Evolutionary conservation across 805 yeast species (phyloP), one percentile per base, ranked within the genome.

Genomic region (Kockiozyma suomiensis): DNA sequence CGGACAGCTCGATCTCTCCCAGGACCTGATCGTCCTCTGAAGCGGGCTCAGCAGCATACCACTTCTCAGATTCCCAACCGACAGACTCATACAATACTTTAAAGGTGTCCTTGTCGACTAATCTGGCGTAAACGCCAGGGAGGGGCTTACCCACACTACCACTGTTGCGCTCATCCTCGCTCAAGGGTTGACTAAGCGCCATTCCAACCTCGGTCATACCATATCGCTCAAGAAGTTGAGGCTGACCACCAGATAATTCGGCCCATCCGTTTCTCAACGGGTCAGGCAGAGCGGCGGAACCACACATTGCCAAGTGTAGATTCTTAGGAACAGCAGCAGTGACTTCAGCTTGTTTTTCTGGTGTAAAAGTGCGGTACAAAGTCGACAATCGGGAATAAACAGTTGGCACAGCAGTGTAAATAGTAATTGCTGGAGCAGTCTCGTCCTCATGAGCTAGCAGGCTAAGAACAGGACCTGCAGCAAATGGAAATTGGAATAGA

Each of bases 1-100:
- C 87, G 23, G 82, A 68, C 17, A 83, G 69, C 66, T 80, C 73
- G 46, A 83, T 69, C 65, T 83, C 87, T n/a, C 86, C 86, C 19
- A 74, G 46, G 3, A 61, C 49, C 35, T 65, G 60, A 25, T 58
- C 53, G 25, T 56, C 67, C 26, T 23, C 64, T 5, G 42, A 52
- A 53, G 54, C 13, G n/a, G 66, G 58, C 63, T 61, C 23, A 62
- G 48, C 21, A 43, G 64, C 8, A 38, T 61, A 12, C 59, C 58
- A 33, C 50, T 54, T 51, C 58, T 57, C 65, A 12, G 66, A 63
- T 51, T 61, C 57, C 66, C 62, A 61, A 8, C 66, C 66, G 13
- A 58, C 61, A 12, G 59, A 48, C 37, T 66, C 57, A 38, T 64
- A 68, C 35, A 61, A 46, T 12, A 61, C 68, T 26, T 40, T 61